Conservation (phyloP, 495 filamentous ascomycete species). For the Penicillium lagena region DNA sequence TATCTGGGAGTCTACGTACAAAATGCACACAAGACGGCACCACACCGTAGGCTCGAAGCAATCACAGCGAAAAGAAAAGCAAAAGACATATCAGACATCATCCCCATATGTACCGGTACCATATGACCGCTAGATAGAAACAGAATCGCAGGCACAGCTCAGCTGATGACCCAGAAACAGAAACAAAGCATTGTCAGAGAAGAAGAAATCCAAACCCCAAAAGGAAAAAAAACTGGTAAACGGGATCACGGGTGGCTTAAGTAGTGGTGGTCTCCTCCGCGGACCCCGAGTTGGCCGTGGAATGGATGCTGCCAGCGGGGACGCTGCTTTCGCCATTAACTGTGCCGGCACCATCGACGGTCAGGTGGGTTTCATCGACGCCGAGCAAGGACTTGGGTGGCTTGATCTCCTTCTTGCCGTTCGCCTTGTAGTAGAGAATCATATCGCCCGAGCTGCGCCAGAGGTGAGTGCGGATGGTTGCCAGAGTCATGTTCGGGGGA, state of each 20-base stretch:
- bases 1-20: too few relatives aligned
- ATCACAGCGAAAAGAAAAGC: neutral
- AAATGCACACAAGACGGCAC: too few relatives aligned
- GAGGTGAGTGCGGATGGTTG: slow-evolving; percentile 80
- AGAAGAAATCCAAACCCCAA: too few relatives aligned
- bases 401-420: slow-evolving; percentile 59
- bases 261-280: slow-evolving; percentile 23
- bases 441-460: slow-evolving; percentile 93
- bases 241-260: neutral
- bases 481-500: slow-evolving; percentile 75
- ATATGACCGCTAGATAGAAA: slow-evolving; percentile 1
- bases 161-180: too few relatives aligned
- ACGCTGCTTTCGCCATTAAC: slow-evolving; percentile 19
- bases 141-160: too few relatives aligned
- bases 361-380: slow-evolving; percentile 11
- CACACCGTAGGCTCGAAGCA: too few relatives aligned
- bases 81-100: neutral
- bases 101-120: slow-evolving; percentile 13
- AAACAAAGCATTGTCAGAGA: too few relatives aligned
- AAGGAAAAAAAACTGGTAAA: too few relatives aligned
- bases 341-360: slow-evolving; percentile 2
- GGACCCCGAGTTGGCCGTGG: slow-evolving; percentile 29
- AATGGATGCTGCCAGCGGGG: slow-evolving; percentile 29
- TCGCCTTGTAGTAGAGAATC: slow-evolving; percentile 82
- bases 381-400: slow-evolving; percentile 14